Evolutionary conservation across 805 yeast species (phyloP).

Genomic region (Candida berthetii): DNA sequence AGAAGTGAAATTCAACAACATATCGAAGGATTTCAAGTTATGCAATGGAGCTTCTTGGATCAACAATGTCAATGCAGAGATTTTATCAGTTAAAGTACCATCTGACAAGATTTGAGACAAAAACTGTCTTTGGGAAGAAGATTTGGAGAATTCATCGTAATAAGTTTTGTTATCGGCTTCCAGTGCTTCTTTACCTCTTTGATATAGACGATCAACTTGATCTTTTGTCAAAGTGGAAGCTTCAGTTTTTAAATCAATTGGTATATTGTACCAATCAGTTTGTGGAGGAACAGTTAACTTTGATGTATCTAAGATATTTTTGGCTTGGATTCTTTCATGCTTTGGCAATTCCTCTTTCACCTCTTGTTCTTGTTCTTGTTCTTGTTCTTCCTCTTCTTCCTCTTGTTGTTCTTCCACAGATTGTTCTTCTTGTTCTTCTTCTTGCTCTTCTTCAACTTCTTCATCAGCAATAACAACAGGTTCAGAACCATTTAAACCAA

Average conservation of each 20-base stretch:
- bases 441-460: constrained; percentile 34
- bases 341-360: constrained; percentile 16
- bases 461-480: constrained; percentile 28
- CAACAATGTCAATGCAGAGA: constrained; percentile 87
- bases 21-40: constrained; percentile 77
- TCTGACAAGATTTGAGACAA: constrained; percentile 80
- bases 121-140: constrained; percentile 80
- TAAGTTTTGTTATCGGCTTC: constrained; percentile 69
- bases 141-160: constrained; percentile 65
- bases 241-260: constrained; percentile 25
- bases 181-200: constrained; percentile 59
- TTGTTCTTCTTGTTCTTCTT: constrained; percentile 26
- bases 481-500: constrained; percentile 50
- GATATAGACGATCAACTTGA: constrained; percentile 54
- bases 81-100: constrained; percentile 94
- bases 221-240: constrained; percentile 31
- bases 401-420: constrained; percentile 29
- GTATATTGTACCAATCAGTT: constrained; percentile 72
- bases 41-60: constrained; percentile 95
- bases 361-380: constrained; percentile 19
- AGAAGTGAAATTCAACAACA: constrained; percentile 69
- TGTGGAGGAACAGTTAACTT: constrained; percentile 55
- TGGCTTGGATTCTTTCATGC: constrained; percentile 23
- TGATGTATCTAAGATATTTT: constrained; percentile 43
- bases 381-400: constrained; percentile 26